Evolutionary conservation across 768 basidiomycete genomes (phyloP).

Genomic region (Xanthoconium stramineum): DNA sequence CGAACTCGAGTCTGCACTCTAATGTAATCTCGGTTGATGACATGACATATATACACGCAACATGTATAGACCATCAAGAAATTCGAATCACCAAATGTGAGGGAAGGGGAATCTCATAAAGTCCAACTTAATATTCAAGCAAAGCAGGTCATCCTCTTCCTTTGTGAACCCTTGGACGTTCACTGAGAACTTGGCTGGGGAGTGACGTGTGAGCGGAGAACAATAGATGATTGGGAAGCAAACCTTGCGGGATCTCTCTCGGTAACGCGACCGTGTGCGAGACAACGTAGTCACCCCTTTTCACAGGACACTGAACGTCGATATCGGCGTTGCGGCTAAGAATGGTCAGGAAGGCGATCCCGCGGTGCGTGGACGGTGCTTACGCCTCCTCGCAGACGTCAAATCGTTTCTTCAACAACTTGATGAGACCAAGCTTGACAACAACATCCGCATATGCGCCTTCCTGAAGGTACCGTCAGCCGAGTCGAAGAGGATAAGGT

Average conservation of each 20-base stretch:
- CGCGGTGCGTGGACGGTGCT: slow-evolving; percentile 29
- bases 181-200: slow-evolving; percentile 79
- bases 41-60: slow-evolving; percentile 7
- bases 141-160: slow-evolving; percentile 74
- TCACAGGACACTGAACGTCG: slow-evolving; percentile 79
- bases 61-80: neutral
- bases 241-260: slow-evolving; percentile 85
- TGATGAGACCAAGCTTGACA: slow-evolving; percentile 93
- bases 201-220: slow-evolving; percentile 2
- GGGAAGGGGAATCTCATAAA: slow-evolving; percentile 51
- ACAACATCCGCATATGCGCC: slow-evolving; percentile 87
- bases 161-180: slow-evolving; percentile 64
- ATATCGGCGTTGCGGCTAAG: slow-evolving; percentile 71
- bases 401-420: slow-evolving; percentile 78
- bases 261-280: slow-evolving; percentile 84
- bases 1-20: neutral
- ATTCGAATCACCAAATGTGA: slow-evolving; percentile 24
- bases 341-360: neutral
- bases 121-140: slow-evolving; percentile 75
- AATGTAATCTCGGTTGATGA: neutral
- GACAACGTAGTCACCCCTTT: slow-evolving; percentile 67
- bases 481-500: neutral
- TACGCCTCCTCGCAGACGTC: slow-evolving; percentile 95
- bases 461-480: slow-evolving; percentile 49
- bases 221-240: slow-evolving; percentile 9